Percentiles rank a stretch among this genome's conserved stretches.
Conservation (phyloP, 257 asterid species). For the Striga asiatica region DNA sequence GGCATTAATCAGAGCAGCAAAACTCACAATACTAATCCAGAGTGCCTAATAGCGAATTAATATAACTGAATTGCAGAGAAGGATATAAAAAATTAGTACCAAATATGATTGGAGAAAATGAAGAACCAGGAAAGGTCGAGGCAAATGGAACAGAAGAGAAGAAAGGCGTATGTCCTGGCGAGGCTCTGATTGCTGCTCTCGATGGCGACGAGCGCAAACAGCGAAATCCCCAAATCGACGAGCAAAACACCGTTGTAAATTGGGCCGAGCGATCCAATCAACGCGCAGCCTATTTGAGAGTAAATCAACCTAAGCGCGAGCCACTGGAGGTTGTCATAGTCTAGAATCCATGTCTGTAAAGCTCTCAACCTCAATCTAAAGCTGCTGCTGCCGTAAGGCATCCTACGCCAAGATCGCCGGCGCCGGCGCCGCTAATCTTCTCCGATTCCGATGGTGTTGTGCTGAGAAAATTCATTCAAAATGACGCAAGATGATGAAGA, state of each 20-base stretch:
- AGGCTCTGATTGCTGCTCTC: conserved; percentile 91
- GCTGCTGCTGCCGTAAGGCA: no score
- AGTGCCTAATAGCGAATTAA: background rate
- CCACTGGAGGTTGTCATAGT: conserved; percentile 75
- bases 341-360: conserved; percentile 65
- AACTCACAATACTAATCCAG: no score
- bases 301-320: conserved; percentile 71
- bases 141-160: conserved; percentile 61
- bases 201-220: conserved; percentile 85
- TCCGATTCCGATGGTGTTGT: background rate
- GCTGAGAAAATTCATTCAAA: background rate
- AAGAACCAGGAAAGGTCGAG: conserved; percentile 77
- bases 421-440: no score
- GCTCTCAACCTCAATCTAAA: conserved; percentile 46
- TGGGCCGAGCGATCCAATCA: conserved; percentile 90
- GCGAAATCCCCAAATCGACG: conserved; percentile 52
- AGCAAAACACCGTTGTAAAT: conserved; percentile 67
- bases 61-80: background rate
- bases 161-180: conserved; percentile 77
- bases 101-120: conserved; percentile 56
- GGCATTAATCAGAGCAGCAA: no score
- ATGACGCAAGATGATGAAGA: background rate
- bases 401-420: no score
- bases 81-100: conserved; percentile 32
- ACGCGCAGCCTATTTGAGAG: conserved; percentile 73